Conservation (phyloP, 495 filamentous ascomycete species). For the Melanomma pulvis-pyrius region DNA sequence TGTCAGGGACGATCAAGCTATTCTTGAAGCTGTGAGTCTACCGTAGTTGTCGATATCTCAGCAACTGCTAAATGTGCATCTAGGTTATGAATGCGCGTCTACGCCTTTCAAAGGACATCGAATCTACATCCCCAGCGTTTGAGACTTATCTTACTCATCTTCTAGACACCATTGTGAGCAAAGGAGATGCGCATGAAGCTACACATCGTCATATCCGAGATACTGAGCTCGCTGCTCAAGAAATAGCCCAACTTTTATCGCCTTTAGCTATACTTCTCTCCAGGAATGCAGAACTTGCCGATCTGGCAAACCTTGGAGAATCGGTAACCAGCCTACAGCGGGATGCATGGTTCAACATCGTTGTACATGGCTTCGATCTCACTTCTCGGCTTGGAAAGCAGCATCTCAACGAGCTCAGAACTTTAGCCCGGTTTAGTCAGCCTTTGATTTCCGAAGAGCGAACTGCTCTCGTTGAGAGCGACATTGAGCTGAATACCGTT, state of each 20-base stretch:
- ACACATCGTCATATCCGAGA: constrained; percentile 70
- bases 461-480: constrained; percentile 86
- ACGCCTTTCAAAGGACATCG: constrained; percentile 70
- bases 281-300: constrained; percentile 47
- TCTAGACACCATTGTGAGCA: constrained; percentile 84
- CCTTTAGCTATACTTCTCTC: constrained; percentile 79
- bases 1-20: constrained; percentile 61
- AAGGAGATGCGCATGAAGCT: constrained; percentile 69
- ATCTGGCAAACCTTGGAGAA: constrained; percentile 55
- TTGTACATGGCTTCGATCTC: constrained; percentile 85
- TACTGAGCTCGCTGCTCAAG: constrained; percentile 73
- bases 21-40: constrained; percentile 64
- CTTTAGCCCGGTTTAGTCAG: constrained; percentile 82
- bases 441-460: constrained; percentile 82
- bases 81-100: constrained; percentile 75
- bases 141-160: constrained; percentile 79
- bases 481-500: constrained; percentile 92
- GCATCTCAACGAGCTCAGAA: constrained; percentile 70
- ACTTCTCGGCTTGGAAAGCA: constrained; percentile 67
- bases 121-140: constrained; percentile 68
- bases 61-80: constrained; percentile 35
- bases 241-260: constrained; percentile 81
- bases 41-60: not conserved
- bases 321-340: constrained; percentile 63
- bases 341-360: constrained; percentile 97